A percentile compares a stretch with the other conserved stretches of the same genome.
Conservation (phyloP, 768 basidiomycete species). For the Boletus coccyginus region DNA sequence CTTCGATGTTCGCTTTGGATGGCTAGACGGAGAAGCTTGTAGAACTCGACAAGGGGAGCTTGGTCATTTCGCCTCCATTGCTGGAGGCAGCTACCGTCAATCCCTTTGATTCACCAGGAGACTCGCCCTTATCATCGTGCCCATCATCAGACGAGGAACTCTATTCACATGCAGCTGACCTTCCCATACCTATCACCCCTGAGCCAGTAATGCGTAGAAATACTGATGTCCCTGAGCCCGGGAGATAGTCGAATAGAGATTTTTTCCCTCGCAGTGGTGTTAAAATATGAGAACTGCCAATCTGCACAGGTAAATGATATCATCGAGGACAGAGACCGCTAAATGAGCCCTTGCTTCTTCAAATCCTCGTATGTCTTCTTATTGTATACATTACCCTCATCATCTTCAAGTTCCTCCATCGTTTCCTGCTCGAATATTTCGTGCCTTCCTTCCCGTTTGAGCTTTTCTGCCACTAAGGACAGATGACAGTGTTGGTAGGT, state of each 20-base stretch:
- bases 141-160: slow-evolving; percentile 85
- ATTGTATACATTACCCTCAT: slow-evolving; percentile 98
- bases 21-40: background rate
- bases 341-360: slow-evolving; percentile 93
- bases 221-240: slow-evolving; percentile 1
- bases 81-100: slow-evolving; percentile 46
- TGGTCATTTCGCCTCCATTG: slow-evolving; percentile 39
- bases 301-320: slow-evolving; percentile 1
- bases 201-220: slow-evolving; percentile 18
- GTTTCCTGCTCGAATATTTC: slow-evolving; percentile 93
- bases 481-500: background rate
- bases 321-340: slow-evolving; percentile 6
- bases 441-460: slow-evolving; percentile 94
- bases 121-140: slow-evolving; percentile 68
- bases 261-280: background rate
- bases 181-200: slow-evolving; percentile 64
- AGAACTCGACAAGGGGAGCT: slow-evolving; percentile 18
- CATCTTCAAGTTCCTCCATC: slow-evolving; percentile 98
- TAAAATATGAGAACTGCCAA: background rate
- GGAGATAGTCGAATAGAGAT: slow-evolving; percentile 4
- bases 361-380: slow-evolving; percentile 97
- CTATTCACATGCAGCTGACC: slow-evolving; percentile 67
- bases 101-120: slow-evolving; percentile 70
- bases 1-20: background rate
- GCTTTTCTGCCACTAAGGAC: slow-evolving; percentile 84